Base-by-base conservation (phyloP, 352 stramenopile genomes). In the Lagenidium sp. region DNA sequence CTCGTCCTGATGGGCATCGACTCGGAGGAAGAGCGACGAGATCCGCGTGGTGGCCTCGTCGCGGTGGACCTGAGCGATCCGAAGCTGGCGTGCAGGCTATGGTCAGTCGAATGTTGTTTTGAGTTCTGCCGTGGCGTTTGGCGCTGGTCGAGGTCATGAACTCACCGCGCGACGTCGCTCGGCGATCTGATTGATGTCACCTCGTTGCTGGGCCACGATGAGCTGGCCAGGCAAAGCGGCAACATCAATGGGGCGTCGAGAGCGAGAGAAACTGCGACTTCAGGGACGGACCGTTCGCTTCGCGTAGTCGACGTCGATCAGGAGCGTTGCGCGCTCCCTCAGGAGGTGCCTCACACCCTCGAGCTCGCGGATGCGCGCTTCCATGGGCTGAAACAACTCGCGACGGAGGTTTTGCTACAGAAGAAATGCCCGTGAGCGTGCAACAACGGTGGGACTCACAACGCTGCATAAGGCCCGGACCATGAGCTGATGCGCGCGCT, bases 281-380 rank as follows among this genome's bases (percentile, higher is more conserved):
- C 12, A 21, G 20, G 34, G 18, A 25, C 44, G 8, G 7, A 85
- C 76, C 53, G 58, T 80, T 20, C 76, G 68, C 30, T 82, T 76
- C 2, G 70, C 73, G 48, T 89, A 89, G 47, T 89, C 73, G 15
- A 85, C 55, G 16, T 85, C 76, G 15, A 85, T 43, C 35, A 83
- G 66, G 13, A 85, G 49, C n/a, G 72, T 67, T 4, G 40, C 41
- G 10, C 68, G 66, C 7, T 75, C 53, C n/a, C 55, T 39, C 18
- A 89, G 68, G 22, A 76, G 44, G 5, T 30, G 43, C 34, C 65
- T 46, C 8, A 82, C 58, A 8, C 47, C 41, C 24, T 74, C 48
- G 2, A 81, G 38, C 6, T 63, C 60, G 16, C 41, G 38, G 28
- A 85, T 54, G 4, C 53, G 65, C 28, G 41, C 52, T 49, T 82